phyloP scores from a whole-genome alignment of 495 filamentous ascomycete genomes.

The Hyaloscypha variabilis region DNA sequence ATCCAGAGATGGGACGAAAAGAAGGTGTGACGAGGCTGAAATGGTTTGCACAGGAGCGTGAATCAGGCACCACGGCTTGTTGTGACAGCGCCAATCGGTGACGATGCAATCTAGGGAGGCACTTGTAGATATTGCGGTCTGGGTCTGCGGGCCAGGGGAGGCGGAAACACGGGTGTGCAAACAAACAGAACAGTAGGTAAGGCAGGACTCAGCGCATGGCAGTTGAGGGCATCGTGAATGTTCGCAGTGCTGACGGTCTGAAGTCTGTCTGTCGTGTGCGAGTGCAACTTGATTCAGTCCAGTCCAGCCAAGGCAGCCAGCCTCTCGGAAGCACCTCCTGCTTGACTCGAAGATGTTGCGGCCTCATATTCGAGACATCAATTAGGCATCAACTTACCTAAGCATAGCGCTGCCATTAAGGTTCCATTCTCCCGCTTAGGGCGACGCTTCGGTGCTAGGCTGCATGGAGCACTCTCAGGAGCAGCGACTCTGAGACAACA shows the following conservation, averaged over 20 bases:
- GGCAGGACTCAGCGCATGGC: neutral
- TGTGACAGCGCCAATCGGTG: neutral
- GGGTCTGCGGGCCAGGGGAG: neutral
- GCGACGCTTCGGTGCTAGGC: neutral
- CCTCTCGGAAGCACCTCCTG: too few relatives aligned
- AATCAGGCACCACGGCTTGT: conserved; percentile 1
- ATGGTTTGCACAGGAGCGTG: neutral
- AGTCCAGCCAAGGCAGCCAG: too few relatives aligned
- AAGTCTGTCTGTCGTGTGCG: neutral
- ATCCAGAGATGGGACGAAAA: neutral
- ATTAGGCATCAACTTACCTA: neutral
- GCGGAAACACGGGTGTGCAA: neutral
- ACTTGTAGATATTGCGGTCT: neutral
- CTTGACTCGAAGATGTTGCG: too few relatives aligned
- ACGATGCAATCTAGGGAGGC: neutral
- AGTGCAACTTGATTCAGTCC: too few relatives aligned
- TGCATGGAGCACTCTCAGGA: neutral
- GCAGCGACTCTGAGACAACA: conserved; percentile 16
- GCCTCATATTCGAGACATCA: neutral
- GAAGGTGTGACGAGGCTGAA: neutral
- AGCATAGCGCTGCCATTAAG: neutral
- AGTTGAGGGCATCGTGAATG: neutral
- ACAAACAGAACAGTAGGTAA: neutral
- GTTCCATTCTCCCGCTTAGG: neutral
- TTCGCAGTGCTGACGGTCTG: neutral